phyloP scores from a whole-genome alignment of 169 alveolate species.

The Theileria annulata region DNA sequence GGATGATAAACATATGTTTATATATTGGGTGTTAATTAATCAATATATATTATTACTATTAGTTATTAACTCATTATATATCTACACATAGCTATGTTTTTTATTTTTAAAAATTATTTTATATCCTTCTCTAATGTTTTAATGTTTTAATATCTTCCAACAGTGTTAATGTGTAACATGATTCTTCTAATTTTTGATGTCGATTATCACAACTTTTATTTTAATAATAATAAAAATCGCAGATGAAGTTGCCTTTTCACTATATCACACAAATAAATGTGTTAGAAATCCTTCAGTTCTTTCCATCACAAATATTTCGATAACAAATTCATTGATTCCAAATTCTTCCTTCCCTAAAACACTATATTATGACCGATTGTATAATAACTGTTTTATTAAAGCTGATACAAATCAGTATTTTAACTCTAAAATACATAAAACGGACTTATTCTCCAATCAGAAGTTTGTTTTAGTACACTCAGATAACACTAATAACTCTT shows the following conservation, averaged over 20 bases:
- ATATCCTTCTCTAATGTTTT: not conserved
- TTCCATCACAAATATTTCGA: not conserved
- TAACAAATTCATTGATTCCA: slow-evolving; percentile 5
- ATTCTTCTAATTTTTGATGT: not conserved
- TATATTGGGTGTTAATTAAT: slow-evolving; percentile 12
- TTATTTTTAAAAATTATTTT: not conserved
- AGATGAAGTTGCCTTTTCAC: not conserved
- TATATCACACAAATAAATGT: not conserved
- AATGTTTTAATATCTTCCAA: not conserved
- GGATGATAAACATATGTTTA: not conserved
- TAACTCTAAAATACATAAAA: not conserved
- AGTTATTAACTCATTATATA: not conserved
- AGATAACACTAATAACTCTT: not conserved
- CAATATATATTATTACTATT: not conserved
- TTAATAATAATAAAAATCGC: not conserved
- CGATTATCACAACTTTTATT: slow-evolving; percentile 2
- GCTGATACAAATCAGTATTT: not conserved
- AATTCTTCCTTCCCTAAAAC: not conserved
- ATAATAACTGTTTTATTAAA: not conserved
- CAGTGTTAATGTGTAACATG: slow-evolving; percentile 16
- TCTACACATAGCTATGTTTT: slow-evolving; percentile 1
- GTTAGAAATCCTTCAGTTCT: not conserved
- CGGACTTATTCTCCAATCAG: not conserved
- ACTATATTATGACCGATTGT: not conserved
- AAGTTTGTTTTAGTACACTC: slow-evolving; percentile 16